Conservation (phyloP, 2,329 filamentous ascomycete genomes). For the Cryphonectria radicalis region DNA sequence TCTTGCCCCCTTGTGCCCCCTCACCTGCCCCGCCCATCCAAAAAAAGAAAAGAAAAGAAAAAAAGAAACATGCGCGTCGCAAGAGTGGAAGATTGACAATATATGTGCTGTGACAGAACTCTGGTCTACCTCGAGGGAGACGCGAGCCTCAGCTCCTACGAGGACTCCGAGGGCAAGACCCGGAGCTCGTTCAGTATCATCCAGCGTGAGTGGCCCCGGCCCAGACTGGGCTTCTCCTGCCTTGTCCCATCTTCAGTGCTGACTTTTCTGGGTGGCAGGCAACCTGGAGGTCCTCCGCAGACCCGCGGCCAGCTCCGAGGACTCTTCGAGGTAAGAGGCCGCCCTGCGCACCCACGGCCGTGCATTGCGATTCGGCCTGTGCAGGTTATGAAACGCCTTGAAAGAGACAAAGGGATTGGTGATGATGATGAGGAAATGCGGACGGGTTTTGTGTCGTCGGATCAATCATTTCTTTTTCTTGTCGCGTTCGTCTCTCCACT, state of each 20-base stretch:
- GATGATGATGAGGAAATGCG: conserved; percentile 14
- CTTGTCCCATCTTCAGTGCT: conserved; percentile 7
- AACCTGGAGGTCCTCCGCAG: conserved; percentile 52
- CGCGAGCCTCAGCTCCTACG: conserved; percentile 68
- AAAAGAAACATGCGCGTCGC: background rate
- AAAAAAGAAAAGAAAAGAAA: background rate
- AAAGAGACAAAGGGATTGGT: conserved; percentile 16
- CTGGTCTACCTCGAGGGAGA: conserved; percentile 86
- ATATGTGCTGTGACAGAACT: conserved; percentile 56
- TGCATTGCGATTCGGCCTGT: background rate
- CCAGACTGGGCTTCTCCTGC: background rate
- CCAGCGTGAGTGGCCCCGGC: conserved; percentile 69
- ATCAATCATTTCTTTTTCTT: background rate
- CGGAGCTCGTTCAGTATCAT: conserved; percentile 69
- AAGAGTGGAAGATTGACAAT: background rate
- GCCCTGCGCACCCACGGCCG: background rate
- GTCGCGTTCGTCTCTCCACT: conserved; percentile 19
- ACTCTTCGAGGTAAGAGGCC: conserved; percentile 9
- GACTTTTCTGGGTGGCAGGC: conserved; percentile 39
- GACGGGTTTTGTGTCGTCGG: conserved; percentile 4
- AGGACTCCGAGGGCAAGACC: conserved; percentile 72
- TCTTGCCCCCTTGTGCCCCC: background rate
- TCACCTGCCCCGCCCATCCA: background rate
- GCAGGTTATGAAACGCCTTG: background rate
- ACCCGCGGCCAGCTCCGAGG: conserved; percentile 11